phyloP scores from a whole-genome alignment of 495 filamentous ascomycete species.

The Cenococcum geophilum region DNA sequence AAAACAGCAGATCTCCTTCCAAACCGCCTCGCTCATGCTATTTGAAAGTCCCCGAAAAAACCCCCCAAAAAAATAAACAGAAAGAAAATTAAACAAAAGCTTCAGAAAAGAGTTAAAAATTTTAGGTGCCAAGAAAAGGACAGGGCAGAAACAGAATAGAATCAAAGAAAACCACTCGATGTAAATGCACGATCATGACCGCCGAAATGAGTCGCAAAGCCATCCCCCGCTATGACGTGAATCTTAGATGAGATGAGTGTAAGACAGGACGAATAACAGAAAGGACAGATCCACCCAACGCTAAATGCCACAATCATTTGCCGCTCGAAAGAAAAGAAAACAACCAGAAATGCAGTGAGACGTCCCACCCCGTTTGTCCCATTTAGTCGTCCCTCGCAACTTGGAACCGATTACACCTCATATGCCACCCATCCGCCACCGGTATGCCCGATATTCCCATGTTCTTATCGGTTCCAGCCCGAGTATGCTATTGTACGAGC shows the following conservation, averaged over 20 bases:
- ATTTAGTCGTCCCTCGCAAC: background rate
- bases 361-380: constrained; percentile 8
- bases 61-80: background rate
- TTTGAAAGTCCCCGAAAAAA: background rate
- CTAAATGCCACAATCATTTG: constrained; percentile 32
- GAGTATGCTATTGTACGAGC: constrained; percentile 11
- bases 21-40: constrained; percentile 11
- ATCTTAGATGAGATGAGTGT: constrained; percentile 10
- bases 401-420: background rate
- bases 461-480: constrained; percentile 29
- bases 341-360: background rate
- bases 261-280: constrained; percentile 7
- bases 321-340: constrained; percentile 19
- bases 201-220: constrained; percentile 18
- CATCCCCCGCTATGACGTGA: constrained; percentile 17
- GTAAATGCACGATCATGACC: constrained; percentile 28
- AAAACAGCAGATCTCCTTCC: constrained; percentile 3
- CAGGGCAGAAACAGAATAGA: constrained; percentile 3
- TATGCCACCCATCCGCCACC: background rate
- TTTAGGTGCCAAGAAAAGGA: constrained; percentile 10
- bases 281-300: constrained; percentile 19
- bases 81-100: constrained; percentile 2
- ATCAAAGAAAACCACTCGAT: constrained; percentile 10
- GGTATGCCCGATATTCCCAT: constrained; percentile 17
- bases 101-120: constrained; percentile 16